Conservation (phyloP, 768 basidiomycete species). For the Xerocomus potaroensis region DNA sequence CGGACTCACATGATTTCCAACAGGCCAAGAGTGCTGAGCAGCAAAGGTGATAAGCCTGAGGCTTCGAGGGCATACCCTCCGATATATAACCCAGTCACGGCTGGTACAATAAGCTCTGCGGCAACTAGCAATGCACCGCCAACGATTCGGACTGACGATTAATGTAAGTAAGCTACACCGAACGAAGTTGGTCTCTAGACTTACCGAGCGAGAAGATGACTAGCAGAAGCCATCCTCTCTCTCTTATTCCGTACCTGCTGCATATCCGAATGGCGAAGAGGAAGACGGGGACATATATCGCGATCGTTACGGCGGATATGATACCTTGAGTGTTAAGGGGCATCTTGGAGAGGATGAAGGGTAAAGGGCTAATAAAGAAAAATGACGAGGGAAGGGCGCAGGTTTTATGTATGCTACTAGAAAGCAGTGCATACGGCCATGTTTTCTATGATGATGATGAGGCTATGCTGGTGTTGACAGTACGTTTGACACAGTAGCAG, state of each 20-base stretch:
- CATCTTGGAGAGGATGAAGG: conserved; percentile 21
- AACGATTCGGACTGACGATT: conserved; percentile 48
- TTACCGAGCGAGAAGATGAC: conserved; percentile 54
- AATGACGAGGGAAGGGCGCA: background rate
- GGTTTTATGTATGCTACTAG: conserved; percentile 19
- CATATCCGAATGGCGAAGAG: conserved; percentile 42
- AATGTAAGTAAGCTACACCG: conserved; percentile 2
- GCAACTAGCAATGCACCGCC: conserved; percentile 56
- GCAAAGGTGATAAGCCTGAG: conserved; percentile 38
- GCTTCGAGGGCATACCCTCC: conserved; percentile 46
- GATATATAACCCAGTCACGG: conserved; percentile 43
- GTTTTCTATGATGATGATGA: background rate
- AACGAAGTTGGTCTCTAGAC: conserved; percentile 15
- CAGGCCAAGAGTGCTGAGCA: conserved; percentile 36
- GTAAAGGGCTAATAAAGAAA: conserved; percentile 1
- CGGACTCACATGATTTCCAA: conserved; percentile 32
- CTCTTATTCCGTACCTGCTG: conserved; percentile 52
- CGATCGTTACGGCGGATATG: conserved; percentile 57
- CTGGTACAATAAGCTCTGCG: conserved; percentile 39
- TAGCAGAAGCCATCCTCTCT: conserved; percentile 69
- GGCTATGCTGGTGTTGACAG: conserved; percentile 9
- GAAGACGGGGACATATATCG: conserved; percentile 55
- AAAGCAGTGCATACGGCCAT: conserved; percentile 19
- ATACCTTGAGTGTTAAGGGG: conserved; percentile 40
- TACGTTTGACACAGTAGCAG: background rate